phyloP scores from a whole-genome alignment of 208 protist species.

The Leishmania arabica region DNA sequence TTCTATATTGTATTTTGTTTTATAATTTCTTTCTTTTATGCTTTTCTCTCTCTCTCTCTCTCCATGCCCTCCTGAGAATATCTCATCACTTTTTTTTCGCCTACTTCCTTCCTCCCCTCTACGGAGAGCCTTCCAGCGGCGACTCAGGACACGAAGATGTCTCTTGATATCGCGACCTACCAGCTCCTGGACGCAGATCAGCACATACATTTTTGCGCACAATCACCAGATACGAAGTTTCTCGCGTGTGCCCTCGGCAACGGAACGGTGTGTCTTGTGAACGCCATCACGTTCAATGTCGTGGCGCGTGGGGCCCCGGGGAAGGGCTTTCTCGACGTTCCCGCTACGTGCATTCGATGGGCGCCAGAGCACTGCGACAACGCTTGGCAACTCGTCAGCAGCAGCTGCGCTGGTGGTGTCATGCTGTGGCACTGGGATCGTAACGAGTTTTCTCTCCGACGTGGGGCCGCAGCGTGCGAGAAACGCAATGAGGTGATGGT shows the following conservation, averaged over 20 bases:
- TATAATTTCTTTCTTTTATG: not conserved
- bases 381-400: conserved; percentile 50
- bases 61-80: not conserved
- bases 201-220: conserved; percentile 38
- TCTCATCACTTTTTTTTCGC: not conserved
- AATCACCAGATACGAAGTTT: conserved; percentile 59
- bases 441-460: conserved; percentile 20
- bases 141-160: conserved; percentile 1
- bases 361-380: conserved; percentile 14
- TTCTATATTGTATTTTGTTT: not conserved
- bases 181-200: conserved; percentile 32
- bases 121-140: not conserved
- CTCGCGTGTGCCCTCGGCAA: conserved; percentile 60
- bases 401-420: conserved; percentile 58
- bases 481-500: conserved; percentile 69
- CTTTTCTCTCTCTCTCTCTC: not conserved
- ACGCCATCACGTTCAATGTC: conserved; percentile 30
- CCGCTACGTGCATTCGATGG: conserved; percentile 71
- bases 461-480: conserved; percentile 38
- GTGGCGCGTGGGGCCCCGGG: conserved; percentile 25
- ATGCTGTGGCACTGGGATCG: conserved; percentile 68
- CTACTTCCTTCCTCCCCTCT: not conserved
- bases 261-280: conserved; percentile 50
- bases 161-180: conserved; percentile 6
- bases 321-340: conserved; percentile 44